Evolutionary conservation across 2,329 filamentous ascomycete genomes (phyloP), one percentile per base, ranked within the genome.

Genomic region (Alternaria sp.): DNA sequence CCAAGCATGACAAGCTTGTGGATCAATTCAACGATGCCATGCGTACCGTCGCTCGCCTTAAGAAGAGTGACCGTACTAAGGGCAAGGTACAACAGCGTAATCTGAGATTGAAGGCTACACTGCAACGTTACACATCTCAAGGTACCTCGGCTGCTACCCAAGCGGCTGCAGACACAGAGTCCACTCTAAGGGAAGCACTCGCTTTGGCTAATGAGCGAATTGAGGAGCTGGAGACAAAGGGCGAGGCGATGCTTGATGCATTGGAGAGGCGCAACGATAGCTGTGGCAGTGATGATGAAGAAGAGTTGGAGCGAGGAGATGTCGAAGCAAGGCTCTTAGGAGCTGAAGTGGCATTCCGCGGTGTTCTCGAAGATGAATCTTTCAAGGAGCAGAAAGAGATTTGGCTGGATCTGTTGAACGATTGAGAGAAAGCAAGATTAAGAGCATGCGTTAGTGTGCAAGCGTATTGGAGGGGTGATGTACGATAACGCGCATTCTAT

Each of bases 1-100:
- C 20, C 28, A 59, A 60, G 30, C 28, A 63, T 38, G 51, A 67
- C n/a, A 54, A 55, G 28, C 60, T 68, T 3, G 43, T 41, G 4
- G 30, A 46, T 12, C 36, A 66, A 10, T 38, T 67, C 4, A 49
- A 57, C 9, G 54, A 69, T 14, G 36, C 54, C 3, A 27, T 53
- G 3, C 59, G 59, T 14, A 46, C 34, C 3, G 54, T 64, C 4
- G 36, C 36, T 22, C 57, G 46, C 4, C 49, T 70, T 6, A 62
- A 63, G 49, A 66, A 65, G 44, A 66, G 62, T 44, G 66, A 69
- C n/a, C 60, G 63, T 14, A 44, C 56, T 8, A 71, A 70, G 20
- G 66, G 51, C 5, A 69, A 66, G 34, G 44, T 69, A 10, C 57
- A 56, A 44, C 62, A 70, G 61, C 62, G 60, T 0, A 70, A 69